Conservation (phyloP, 257 asterid species). For the Scutellaria minor region DNA sequence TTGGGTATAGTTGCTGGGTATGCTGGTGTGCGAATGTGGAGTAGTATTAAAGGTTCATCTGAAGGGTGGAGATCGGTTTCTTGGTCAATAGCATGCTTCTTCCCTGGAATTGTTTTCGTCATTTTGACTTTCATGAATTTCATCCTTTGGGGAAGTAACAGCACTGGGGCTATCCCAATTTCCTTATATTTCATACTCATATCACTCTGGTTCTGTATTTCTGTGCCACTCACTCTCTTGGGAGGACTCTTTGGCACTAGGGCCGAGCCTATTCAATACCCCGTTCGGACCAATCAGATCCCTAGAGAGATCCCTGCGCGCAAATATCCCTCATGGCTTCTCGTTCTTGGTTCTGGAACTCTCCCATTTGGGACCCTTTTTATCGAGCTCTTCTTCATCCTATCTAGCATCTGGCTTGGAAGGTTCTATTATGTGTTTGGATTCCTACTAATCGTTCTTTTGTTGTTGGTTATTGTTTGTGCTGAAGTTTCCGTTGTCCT, state of each 20-base stretch:
- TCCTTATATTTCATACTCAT: conserved; percentile 64
- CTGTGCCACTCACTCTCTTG: conserved; percentile 78
- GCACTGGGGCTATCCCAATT: conserved; percentile 80
- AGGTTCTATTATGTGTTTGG: conserved; percentile 80
- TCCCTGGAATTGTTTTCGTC: conserved; percentile 74
- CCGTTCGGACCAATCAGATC: conserved; percentile 79
- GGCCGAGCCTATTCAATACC: conserved; percentile 62
- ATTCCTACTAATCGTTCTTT: conserved; percentile 64
- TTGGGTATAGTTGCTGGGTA: conserved; percentile 76
- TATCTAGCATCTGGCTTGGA: conserved; percentile 86
- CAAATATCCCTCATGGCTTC: conserved; percentile 77
- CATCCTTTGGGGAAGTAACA: conserved; percentile 76
- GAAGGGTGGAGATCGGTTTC: conserved; percentile 78
- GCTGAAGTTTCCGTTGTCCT: conserved; percentile 75
- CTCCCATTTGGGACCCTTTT: conserved; percentile 91
- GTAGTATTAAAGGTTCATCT: conserved; percentile 57
- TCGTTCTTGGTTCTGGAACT: conserved; percentile 86
- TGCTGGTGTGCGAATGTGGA: conserved; percentile 68
- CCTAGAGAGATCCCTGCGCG: conserved; percentile 79
- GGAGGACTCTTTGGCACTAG: conserved; percentile 70
- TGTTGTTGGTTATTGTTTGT: conserved; percentile 68
- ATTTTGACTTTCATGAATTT: conserved; percentile 69
- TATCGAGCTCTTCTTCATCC: conserved; percentile 80
- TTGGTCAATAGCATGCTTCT: conserved; percentile 75
- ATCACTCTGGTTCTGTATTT: conserved; percentile 78